Evolutionary conservation across 164 flowering plant genomes (phyloP).

Genomic region (Tetrastigma voinierianum): DNA sequence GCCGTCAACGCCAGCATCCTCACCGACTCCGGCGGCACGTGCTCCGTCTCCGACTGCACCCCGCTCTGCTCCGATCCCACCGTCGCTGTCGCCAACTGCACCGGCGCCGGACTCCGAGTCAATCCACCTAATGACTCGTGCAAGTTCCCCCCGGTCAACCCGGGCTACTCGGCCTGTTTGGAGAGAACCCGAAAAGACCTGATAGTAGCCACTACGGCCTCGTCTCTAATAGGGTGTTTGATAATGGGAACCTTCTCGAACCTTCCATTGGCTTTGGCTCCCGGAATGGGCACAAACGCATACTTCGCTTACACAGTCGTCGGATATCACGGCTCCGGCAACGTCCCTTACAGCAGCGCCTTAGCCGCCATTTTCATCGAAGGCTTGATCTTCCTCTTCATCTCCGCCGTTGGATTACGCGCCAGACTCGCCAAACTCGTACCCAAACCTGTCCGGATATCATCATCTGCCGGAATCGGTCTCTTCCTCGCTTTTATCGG

Average conservation of each 20-base stretch:
- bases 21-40: constrained; percentile 84
- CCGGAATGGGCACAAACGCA: constrained; percentile 94
- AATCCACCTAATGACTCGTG: constrained; percentile 45
- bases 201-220: constrained; percentile 66
- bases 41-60: constrained; percentile 72
- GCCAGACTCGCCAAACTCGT: constrained; percentile 72
- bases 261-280: constrained; percentile 79
- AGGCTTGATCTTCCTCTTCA: constrained; percentile 63
- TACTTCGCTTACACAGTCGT: constrained; percentile 92
- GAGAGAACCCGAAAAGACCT: constrained; percentile 43
- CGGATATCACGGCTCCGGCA: constrained; percentile 91
- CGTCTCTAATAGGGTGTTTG: constrained; percentile 59
- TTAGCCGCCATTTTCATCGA: constrained; percentile 76
- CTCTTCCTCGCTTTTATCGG: constrained; percentile 90
- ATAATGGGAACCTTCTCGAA: constrained; percentile 84
- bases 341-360: constrained; percentile 55
- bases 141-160: constrained; percentile 58
- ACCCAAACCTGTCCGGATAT: constrained; percentile 79
- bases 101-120: constrained; percentile 30
- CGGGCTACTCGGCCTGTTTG: constrained; percentile 56
- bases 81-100: constrained; percentile 33
- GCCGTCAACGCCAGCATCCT: constrained; percentile 92
- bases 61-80: constrained; percentile 53
- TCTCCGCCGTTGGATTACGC: constrained; percentile 77
- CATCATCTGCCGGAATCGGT: constrained; percentile 90